A percentile compares a stretch with the other conserved stretches of the same genome.
Evolutionary conservation across 2,329 filamentous ascomycete species (phyloP).

Genomic region (Microcyclosporella mali): DNA sequence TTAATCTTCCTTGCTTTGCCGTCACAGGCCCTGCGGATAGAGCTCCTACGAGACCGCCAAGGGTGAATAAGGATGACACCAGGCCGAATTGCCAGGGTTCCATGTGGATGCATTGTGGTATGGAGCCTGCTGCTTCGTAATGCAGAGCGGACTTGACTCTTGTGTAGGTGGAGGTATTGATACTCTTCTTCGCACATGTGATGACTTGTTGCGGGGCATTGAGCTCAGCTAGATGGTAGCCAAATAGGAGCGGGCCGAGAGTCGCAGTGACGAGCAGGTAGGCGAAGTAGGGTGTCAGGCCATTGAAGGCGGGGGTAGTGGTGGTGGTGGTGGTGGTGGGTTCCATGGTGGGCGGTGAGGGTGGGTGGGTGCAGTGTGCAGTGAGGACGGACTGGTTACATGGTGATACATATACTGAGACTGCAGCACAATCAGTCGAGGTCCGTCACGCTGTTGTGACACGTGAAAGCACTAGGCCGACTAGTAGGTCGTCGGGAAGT

Average conservation of each 20-base stretch:
- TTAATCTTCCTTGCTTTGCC: conserved; percentile 66
- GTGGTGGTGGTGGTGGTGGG: too few relatives aligned
- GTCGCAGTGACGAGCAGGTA: conserved; percentile 71
- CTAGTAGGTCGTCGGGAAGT: too few relatives aligned
- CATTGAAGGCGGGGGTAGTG: conserved; percentile 34
- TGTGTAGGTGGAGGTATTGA: conserved; percentile 24
- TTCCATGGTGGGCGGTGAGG: conserved; percentile 11
- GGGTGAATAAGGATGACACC: conserved; percentile 82
- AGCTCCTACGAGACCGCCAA: conserved; percentile 81
- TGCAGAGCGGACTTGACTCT: conserved; percentile 52
- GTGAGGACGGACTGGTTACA: background rate
- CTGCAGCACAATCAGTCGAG: too few relatives aligned
- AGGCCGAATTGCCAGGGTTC: conserved; percentile 71
- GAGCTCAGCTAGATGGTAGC: conserved; percentile 87
- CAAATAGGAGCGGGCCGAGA: conserved; percentile 85
- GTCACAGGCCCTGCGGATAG: conserved; percentile 73
- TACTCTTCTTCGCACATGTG: conserved; percentile 65
- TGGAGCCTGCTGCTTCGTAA: conserved; percentile 46
- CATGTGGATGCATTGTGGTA: conserved; percentile 85
- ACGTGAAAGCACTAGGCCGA: too few relatives aligned
- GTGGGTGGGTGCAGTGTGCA: background rate
- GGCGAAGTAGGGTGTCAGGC: conserved; percentile 68
- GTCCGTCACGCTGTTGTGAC: too few relatives aligned
- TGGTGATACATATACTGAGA: too few relatives aligned
- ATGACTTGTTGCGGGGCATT: conserved; percentile 94